Conservation (phyloP, 257 asterid species). For the Scutellaria baicalensis region DNA sequence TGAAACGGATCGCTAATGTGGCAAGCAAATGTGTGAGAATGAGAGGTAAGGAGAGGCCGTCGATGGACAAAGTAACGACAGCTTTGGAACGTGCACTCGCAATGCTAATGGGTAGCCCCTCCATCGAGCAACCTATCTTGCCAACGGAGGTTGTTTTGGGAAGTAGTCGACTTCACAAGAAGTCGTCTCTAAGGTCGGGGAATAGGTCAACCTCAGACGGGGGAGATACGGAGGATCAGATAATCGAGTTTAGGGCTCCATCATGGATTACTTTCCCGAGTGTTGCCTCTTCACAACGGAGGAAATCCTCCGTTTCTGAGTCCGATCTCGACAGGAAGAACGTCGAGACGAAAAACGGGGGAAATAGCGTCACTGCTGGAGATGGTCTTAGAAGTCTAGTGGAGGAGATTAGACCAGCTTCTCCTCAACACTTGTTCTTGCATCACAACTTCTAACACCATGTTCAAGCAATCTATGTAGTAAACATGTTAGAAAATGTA, state of each 20-base stretch:
- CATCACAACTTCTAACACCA: slow-evolving; percentile 65
- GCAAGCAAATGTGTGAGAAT: slow-evolving; percentile 86
- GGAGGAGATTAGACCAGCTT: slow-evolving; percentile 91
- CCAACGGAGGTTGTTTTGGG: slow-evolving; percentile 92
- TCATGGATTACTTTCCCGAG: slow-evolving; percentile 94
- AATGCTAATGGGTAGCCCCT: slow-evolving; percentile 75
- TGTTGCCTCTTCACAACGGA: slow-evolving; percentile 86
- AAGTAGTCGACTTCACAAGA: slow-evolving; percentile 84
- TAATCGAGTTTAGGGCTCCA: slow-evolving; percentile 75
- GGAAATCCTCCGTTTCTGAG: slow-evolving; percentile 72
- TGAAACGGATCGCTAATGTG: slow-evolving; percentile 62
- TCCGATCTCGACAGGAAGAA: slow-evolving; percentile 68
- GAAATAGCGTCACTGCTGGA: slow-evolving; percentile 30
- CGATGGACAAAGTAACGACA: slow-evolving; percentile 90
- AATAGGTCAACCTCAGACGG: slow-evolving; percentile 67
- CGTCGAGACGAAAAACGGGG: slow-evolving; percentile 34
- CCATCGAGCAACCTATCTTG: slow-evolving; percentile 80
- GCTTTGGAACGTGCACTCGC: slow-evolving; percentile 82
- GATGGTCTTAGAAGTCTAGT: slow-evolving; percentile 64
- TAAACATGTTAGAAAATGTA: too few relatives aligned
- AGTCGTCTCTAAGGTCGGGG: slow-evolving; percentile 64
- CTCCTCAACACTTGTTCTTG: slow-evolving; percentile 81
- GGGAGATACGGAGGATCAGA: slow-evolving; percentile 66
- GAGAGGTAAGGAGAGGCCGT: slow-evolving; percentile 95
- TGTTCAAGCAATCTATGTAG: too few relatives aligned